Conservation (phyloP, 495 filamentous ascomycete species). For the Penicillium turbatum region DNA sequence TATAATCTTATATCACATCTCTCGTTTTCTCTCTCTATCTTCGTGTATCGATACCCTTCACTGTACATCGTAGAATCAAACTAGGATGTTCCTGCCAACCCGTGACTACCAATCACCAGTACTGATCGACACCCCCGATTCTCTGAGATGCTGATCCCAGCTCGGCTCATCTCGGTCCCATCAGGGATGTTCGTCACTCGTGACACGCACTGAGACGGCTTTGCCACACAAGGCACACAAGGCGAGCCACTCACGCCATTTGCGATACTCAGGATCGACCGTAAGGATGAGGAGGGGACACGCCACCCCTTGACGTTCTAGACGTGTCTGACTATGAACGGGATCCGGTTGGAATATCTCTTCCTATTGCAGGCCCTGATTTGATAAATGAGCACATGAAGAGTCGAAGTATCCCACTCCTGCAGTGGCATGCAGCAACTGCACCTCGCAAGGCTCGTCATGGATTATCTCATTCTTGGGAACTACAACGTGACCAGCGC, state of each 20-base stretch:
- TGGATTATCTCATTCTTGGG: background rate
- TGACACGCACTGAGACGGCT: background rate
- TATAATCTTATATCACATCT: no score
- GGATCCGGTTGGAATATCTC: background rate
- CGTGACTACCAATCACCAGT: background rate
- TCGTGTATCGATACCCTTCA: no score
- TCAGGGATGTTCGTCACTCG: background rate
- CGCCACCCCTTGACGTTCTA: background rate
- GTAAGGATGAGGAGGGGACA: background rate
- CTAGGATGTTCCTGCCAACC: background rate
- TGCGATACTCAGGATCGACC: slow-evolving; percentile 1
- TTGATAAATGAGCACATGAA: background rate
- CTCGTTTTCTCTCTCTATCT: no score
- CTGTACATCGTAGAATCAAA: background rate
- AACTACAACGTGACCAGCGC: background rate
- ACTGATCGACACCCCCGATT: background rate
- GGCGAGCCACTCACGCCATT: background rate
- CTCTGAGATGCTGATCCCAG: background rate
- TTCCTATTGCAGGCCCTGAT: background rate
- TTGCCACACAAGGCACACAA: background rate
- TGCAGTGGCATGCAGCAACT: background rate
- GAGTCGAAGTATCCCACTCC: background rate
- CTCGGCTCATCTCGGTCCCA: background rate
- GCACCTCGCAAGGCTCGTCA: background rate
- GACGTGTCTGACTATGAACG: background rate